These are phyloP conservation scores for Penicillium arizonense DNA, from an alignment of 495 filamentous ascomycete species.

Conservation along the genomic window DNA sequence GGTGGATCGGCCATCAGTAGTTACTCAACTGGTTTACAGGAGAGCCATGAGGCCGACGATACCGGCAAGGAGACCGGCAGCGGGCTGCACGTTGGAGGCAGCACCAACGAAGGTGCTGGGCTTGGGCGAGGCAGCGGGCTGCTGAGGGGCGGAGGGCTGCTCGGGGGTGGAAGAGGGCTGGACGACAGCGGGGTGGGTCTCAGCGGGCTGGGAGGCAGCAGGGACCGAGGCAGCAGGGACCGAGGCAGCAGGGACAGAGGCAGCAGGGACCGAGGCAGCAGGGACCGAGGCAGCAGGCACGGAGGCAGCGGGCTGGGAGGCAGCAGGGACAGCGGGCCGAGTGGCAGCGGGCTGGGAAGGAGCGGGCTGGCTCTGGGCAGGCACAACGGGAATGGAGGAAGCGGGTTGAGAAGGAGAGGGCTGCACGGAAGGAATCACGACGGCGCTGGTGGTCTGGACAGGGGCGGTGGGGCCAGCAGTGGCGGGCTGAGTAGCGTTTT, in stretches of 20 bases:
- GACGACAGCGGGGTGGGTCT: neutral
- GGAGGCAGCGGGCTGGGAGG: constrained; percentile 4
- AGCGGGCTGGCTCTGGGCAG: constrained; percentile 3
- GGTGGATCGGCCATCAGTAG: neutral
- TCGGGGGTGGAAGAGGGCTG: constrained; percentile 3
- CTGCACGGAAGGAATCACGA: constrained; percentile 1
- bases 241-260: constrained; percentile 1
- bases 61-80: constrained; percentile 36
- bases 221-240: constrained; percentile 6
- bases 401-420: neutral
- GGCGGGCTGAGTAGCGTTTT: constrained; percentile 22
- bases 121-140: constrained; percentile 7
- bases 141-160: neutral
- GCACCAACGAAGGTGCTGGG: constrained; percentile 30
- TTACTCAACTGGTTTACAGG: constrained; percentile 30
- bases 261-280: neutral
- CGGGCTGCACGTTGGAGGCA: constrained; percentile 34
- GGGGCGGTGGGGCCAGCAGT: constrained; percentile 1
- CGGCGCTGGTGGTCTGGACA: constrained; percentile 1
- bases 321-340: constrained; percentile 7
- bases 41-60: constrained; percentile 40
- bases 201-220: neutral
- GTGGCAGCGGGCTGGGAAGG: constrained; percentile 1
- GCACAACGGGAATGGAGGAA: constrained; percentile 1
- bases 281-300: constrained; percentile 1